Conservation (phyloP, 805 yeast species). For the Nakazawaea populi region DNA sequence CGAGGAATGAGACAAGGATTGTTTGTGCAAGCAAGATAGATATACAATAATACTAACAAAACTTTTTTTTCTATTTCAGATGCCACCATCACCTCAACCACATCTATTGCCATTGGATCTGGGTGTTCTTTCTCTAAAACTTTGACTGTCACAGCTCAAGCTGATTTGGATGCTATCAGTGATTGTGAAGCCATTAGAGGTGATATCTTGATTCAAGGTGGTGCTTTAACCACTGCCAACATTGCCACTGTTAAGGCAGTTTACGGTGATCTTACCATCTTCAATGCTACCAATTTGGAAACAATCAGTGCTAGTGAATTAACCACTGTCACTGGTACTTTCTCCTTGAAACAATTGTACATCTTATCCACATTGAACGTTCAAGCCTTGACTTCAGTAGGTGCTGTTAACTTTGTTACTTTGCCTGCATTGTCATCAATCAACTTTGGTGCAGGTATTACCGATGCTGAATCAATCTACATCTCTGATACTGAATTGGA, state of each 20-base stretch:
- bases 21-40: not conserved
- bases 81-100: conserved; percentile 51
- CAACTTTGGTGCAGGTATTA: conserved; percentile 61
- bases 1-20: not conserved
- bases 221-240: conserved; percentile 48
- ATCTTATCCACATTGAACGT: conserved; percentile 61
- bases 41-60: conserved; percentile 1
- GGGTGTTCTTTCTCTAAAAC: conserved; percentile 59
- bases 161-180: conserved; percentile 68
- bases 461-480: conserved; percentile 63
- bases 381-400: conserved; percentile 78
- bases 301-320: conserved; percentile 75
- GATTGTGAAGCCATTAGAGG: conserved; percentile 80
- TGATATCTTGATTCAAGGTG: conserved; percentile 66
- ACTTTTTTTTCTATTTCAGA: conserved; percentile 16
- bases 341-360: conserved; percentile 59
- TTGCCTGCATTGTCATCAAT: conserved; percentile 76
- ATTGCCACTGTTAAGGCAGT: conserved; percentile 73
- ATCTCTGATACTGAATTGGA: conserved; percentile 71
- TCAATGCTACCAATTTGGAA: conserved; percentile 57
- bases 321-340: conserved; percentile 65
- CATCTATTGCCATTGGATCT: conserved; percentile 41
- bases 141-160: conserved; percentile 71
- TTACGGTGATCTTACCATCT: conserved; percentile 67
- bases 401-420: conserved; percentile 73